Percentiles rank a stretch among this genome's conserved stretches.
phyloP scores from a whole-genome alignment of 1,139 yeast genomes.

The Hanseniaspora sp. region DNA sequence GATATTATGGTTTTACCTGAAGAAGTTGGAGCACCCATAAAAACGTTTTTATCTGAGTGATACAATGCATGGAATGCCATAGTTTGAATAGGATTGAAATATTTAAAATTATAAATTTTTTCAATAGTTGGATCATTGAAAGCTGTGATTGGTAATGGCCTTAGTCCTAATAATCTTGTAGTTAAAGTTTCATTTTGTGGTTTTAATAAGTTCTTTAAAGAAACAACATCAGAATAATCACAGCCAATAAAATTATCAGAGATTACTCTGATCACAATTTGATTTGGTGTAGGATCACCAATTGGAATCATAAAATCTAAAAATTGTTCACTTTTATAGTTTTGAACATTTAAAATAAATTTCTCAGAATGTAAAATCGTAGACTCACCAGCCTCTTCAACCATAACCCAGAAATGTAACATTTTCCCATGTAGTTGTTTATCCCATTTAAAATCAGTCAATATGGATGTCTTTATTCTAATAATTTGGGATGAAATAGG shows the following conservation, averaged over 20 bases:
- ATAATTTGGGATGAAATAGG: slow-evolving; percentile 83
- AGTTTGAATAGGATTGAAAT: slow-evolving; percentile 97
- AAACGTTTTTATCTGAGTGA: slow-evolving; percentile 64
- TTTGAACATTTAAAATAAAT: slow-evolving; percentile 53
- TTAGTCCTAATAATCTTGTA: slow-evolving; percentile 65
- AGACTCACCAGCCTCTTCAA: slow-evolving; percentile 71
- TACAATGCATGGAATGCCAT: slow-evolving; percentile 89
- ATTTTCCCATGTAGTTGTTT: slow-evolving; percentile 67
- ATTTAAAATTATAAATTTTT: slow-evolving; percentile 64
- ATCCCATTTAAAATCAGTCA: slow-evolving; percentile 81
- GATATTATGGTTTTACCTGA: slow-evolving; percentile 98
- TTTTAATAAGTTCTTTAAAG: slow-evolving; percentile 79
- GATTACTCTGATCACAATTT: slow-evolving; percentile 62
- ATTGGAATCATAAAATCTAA: slow-evolving; percentile 89
- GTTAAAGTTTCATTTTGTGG: slow-evolving; percentile 81
- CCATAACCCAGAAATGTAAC: slow-evolving; percentile 84
- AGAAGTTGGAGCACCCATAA: slow-evolving; percentile 97
- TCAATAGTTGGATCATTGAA: slow-evolving; percentile 61
- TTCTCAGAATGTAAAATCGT: slow-evolving; percentile 74
- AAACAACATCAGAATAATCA: slow-evolving; percentile 63
- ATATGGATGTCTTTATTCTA: slow-evolving; percentile 60
- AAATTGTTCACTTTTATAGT: slow-evolving; percentile 50
- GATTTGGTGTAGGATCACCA: slow-evolving; percentile 79
- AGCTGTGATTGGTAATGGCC: slow-evolving; percentile 79
- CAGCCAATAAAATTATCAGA: slow-evolving; percentile 89